These are phyloP conservation scores for Taphrina wiesneri DNA, from an alignment of 1,139 yeast genomes.

Conservation along the genomic window DNA sequence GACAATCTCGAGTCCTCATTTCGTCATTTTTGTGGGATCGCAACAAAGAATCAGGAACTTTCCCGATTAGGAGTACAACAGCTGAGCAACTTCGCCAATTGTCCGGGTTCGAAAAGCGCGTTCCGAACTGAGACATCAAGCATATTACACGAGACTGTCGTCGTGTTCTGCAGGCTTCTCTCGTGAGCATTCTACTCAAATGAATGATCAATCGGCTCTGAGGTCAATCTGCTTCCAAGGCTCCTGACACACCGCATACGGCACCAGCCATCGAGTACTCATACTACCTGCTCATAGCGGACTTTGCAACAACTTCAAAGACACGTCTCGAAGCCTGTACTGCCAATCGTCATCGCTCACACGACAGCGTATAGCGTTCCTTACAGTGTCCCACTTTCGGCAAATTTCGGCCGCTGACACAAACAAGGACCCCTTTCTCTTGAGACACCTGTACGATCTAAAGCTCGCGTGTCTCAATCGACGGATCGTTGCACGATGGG, in stretches of 20 bases:
- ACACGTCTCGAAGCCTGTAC: background rate
- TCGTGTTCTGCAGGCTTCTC: background rate
- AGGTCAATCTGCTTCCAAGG: background rate
- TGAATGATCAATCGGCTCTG: background rate
- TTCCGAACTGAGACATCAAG: background rate
- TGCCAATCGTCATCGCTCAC: background rate
- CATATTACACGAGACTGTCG: background rate
- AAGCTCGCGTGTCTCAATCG: background rate
- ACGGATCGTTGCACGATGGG: slow-evolving; percentile 1
- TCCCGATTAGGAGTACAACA: background rate
- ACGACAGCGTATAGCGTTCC: background rate
- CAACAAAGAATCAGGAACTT: background rate
- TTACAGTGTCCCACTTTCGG: slow-evolving; percentile 3
- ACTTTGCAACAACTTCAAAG: background rate
- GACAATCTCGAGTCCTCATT: background rate
- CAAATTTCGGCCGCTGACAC: background rate
- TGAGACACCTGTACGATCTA: background rate
- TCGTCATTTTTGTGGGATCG: background rate
- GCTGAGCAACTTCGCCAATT: background rate
- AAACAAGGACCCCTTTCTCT: background rate
- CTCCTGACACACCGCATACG: background rate
- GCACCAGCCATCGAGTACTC: background rate
- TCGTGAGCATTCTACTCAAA: background rate
- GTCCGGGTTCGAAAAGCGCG: background rate
- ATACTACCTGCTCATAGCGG: background rate